Conservation (phyloP, 2,329 filamentous ascomycete species). For the Trichoderma simmonsii region DNA sequence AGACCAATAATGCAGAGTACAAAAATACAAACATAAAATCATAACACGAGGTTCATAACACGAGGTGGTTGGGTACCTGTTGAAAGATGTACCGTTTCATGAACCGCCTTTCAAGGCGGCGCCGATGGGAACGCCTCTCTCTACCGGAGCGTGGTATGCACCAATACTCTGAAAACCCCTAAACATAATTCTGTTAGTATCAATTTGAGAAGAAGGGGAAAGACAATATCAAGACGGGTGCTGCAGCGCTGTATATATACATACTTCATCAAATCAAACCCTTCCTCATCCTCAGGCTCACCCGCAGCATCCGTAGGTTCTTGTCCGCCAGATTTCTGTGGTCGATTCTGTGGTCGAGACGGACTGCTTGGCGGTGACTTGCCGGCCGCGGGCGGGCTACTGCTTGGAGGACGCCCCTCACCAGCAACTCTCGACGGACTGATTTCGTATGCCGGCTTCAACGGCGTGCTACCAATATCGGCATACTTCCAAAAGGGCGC, state of each 20-base stretch:
- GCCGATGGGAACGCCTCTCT: constrained; percentile 44
- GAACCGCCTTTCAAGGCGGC: constrained; percentile 38
- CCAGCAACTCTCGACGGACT: constrained; percentile 55
- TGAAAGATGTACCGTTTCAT: not conserved
- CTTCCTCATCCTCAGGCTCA: constrained; percentile 45
- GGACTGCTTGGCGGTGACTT: constrained; percentile 55
- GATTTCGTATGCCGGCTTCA: constrained; percentile 54
- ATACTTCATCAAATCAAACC: constrained; percentile 59
- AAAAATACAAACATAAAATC: not conserved
- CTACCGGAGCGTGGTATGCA: constrained; percentile 56
- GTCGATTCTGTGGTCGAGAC: constrained; percentile 41
- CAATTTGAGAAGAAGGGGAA: not conserved
- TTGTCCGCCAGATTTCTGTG: constrained; percentile 33
- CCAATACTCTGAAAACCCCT: constrained; percentile 66
- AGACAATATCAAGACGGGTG: not conserved
- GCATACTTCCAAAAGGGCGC: constrained; percentile 88
- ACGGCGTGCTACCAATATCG: constrained; percentile 70
- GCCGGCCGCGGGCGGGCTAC: constrained; percentile 51
- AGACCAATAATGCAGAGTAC: not conserved
- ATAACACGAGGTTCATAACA: not conserved
- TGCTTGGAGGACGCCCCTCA: constrained; percentile 49
- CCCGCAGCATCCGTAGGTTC: constrained; percentile 32
- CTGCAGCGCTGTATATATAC: constrained; percentile 21
- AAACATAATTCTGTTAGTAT: not conserved
- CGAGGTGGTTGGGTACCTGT: not conserved